A percentile compares a stretch with the other conserved stretches of the same genome.
phyloP scores from a whole-genome alignment of 129 eudicot genomes.

The Chrysanthemum makinoi region DNA sequence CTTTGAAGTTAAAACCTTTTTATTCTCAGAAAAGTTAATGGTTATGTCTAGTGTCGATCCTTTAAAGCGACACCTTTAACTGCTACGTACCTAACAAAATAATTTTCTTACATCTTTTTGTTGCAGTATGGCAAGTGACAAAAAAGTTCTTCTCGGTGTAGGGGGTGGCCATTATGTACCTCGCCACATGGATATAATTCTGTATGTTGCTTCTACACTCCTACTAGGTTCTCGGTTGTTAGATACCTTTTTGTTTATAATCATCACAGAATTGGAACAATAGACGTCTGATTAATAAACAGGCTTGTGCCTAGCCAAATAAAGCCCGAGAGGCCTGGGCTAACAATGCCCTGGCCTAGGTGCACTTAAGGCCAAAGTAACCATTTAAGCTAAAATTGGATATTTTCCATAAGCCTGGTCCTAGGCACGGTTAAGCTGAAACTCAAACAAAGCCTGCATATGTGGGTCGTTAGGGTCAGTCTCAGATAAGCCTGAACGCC shows the following conservation, averaged over 20 bases:
- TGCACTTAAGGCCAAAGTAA: too few species aligned
- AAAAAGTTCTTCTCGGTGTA: conserved; percentile 75
- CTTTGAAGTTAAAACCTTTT: background rate
- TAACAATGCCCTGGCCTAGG: too few species aligned
- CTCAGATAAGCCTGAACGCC: too few species aligned
- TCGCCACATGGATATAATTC: conserved; percentile 84
- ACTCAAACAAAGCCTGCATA: too few species aligned
- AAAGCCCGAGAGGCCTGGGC: too few species aligned
- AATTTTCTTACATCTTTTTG: background rate
- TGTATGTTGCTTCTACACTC: conserved; percentile 41
- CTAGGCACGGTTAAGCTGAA: too few species aligned
- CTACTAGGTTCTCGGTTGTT: background rate
- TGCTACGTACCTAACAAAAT: conserved; percentile 2
- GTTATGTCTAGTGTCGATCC: background rate
- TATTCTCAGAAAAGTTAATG: background rate
- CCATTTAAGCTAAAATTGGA: too few species aligned
- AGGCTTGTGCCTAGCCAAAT: too few species aligned
- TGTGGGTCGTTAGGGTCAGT: too few species aligned
- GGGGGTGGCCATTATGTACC: conserved; percentile 99
- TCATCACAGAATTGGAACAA: too few species aligned
- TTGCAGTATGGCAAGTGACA: conserved; percentile 47
- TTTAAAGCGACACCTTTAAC: background rate
- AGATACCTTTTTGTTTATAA: background rate
- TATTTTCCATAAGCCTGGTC: too few species aligned
- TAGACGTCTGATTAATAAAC: too few species aligned